Evolutionary conservation across 2,329 filamentous ascomycete species (phyloP).

Genomic region (Penicillium aurantiogriseum): DNA sequence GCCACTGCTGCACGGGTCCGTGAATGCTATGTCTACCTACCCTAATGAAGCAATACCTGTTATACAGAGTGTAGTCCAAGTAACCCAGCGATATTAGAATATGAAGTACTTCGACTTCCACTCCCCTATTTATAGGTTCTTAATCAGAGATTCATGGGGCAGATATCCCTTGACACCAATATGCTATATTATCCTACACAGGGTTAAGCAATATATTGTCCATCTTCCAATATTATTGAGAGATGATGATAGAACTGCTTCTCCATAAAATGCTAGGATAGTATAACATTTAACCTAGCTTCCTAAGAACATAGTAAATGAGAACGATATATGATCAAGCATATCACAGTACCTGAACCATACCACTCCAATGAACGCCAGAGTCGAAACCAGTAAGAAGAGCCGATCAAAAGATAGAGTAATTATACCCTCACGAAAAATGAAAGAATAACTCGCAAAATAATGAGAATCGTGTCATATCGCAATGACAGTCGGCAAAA

Average conservation of each 20-base stretch:
- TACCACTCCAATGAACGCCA: constrained; percentile 22
- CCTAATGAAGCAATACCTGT: background rate
- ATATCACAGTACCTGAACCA: constrained; percentile 12
- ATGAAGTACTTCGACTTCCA: background rate
- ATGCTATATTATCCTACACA: background rate
- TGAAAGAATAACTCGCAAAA: constrained; percentile 8
- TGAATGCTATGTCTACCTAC: background rate
- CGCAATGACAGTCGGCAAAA: constrained; percentile 5
- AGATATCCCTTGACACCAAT: background rate
- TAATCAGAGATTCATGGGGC: background rate
- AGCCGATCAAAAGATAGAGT: constrained; percentile 4
- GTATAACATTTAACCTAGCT: background rate
- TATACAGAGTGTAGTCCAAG: background rate
- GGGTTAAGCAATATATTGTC: background rate
- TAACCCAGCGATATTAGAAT: background rate
- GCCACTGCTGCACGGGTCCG: background rate
- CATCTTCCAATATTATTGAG: constrained; percentile 2
- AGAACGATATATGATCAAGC: constrained; percentile 12
- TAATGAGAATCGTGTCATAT: constrained; percentile 13
- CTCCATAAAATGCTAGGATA: constrained; percentile 1
- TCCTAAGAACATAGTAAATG: background rate
- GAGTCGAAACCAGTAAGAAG: constrained; percentile 8
- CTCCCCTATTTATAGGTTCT: background rate
- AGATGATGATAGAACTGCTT: background rate
- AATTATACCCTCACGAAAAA: constrained; percentile 15